Evolutionary conservation across 768 basidiomycete genomes (phyloP).

Genomic region (Lepiota venenata): DNA sequence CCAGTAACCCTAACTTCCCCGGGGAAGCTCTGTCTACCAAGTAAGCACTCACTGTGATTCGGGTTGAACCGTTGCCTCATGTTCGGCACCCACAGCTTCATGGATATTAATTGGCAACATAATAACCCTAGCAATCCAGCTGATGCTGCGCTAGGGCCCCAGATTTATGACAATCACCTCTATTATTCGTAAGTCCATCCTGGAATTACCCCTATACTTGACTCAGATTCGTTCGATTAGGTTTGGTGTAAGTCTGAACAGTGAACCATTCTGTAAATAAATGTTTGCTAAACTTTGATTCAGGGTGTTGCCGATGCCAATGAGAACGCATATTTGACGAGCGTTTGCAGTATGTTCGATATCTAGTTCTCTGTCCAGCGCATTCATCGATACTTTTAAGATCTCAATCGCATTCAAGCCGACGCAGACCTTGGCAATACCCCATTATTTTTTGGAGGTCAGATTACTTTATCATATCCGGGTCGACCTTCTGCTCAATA

Average conservation of each 20-base stretch:
- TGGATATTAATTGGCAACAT: slow-evolving; percentile 79
- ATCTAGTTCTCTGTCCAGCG: not conserved
- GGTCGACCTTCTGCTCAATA: not conserved
- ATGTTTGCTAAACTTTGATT: slow-evolving; percentile 9
- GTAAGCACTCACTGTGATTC: slow-evolving; percentile 22
- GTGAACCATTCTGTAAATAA: not conserved
- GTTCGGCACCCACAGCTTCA: slow-evolving; percentile 48
- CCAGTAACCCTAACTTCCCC: not conserved
- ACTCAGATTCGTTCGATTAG: slow-evolving; percentile 23
- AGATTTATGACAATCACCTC: slow-evolving; percentile 75
- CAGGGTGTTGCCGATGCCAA: slow-evolving; percentile 71
- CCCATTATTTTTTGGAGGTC: slow-evolving; percentile 41
- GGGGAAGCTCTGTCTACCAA: slow-evolving; percentile 28
- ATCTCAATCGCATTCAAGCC: slow-evolving; percentile 50
- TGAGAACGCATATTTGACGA: slow-evolving; percentile 58
- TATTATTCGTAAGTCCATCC: slow-evolving; percentile 59
- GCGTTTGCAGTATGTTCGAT: slow-evolving; percentile 61
- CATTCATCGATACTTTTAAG: slow-evolving; percentile 28
- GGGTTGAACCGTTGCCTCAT: slow-evolving; percentile 6
- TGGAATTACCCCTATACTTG: not conserved
- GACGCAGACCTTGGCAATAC: slow-evolving; percentile 32
- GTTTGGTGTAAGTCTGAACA: slow-evolving; percentile 52
- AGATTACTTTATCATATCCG: not conserved
- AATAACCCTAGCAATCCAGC: slow-evolving; percentile 70
- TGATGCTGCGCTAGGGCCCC: slow-evolving; percentile 63